phyloP scores from a whole-genome alignment of 176 grass and related monocot species.

The Canna indica region DNA sequence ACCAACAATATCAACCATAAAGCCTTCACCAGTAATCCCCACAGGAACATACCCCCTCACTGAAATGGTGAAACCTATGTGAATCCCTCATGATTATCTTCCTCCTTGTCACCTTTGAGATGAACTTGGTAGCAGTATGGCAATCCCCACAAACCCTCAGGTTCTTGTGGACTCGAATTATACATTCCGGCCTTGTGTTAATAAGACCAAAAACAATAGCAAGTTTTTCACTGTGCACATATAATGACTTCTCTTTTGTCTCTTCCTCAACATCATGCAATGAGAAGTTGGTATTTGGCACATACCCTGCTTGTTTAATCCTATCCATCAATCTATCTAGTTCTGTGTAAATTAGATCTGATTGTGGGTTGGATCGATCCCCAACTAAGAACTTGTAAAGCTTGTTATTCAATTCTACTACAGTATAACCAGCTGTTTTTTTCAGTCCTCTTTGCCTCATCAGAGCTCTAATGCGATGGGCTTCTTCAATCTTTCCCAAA shows the following conservation, averaged over 20 bases:
- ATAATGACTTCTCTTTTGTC: conserved; percentile 21
- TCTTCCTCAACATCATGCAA: conserved; percentile 27
- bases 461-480: conserved; percentile 13
- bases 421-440: conserved; percentile 24
- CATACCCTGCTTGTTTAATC: conserved; percentile 15
- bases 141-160: conserved; percentile 28
- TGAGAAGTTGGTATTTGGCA: conserved; percentile 25
- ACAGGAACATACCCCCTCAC: conserved; percentile 19
- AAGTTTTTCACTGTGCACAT: conserved; percentile 22
- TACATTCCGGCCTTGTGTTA: conserved; percentile 8
- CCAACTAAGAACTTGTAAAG: conserved; percentile 26
- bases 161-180: conserved; percentile 19
- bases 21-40: conserved; percentile 26
- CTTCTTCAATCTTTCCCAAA: conserved; percentile 22
- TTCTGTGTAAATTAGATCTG: conserved; percentile 15
- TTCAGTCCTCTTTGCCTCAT: conserved; percentile 15
- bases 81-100: conserved; percentile 21
- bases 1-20: neutral
- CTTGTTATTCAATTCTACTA: conserved; percentile 23
- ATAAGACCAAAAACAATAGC: conserved; percentile 26
- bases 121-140: conserved; percentile 23
- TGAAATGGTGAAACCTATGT: conserved; percentile 29
- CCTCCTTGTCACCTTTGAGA: conserved; percentile 23
- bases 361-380: conserved; percentile 16
- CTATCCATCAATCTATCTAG: conserved; percentile 25